Evolutionary conservation across 1,139 yeast genomes (phyloP).

Genomic region (Geotrichum macrosporum): DNA sequence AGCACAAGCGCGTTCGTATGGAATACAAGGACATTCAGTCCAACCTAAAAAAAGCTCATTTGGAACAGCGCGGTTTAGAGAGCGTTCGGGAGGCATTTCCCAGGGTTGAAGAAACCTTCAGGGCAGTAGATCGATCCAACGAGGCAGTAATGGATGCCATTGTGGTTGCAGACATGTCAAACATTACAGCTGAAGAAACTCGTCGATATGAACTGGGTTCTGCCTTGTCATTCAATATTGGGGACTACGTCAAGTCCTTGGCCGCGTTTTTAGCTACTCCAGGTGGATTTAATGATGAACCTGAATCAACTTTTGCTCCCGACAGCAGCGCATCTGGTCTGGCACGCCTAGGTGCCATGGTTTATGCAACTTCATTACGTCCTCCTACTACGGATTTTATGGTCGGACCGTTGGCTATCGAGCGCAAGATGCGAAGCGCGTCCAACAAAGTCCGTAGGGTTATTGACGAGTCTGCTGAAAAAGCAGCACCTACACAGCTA

Average conservation of each 20-base stretch:
- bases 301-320: conserved; percentile 5
- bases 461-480: conserved; percentile 34
- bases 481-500: conserved; percentile 53
- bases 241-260: conserved; percentile 45
- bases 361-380: conserved; percentile 45
- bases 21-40: conserved; percentile 17
- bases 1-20: conserved; percentile 11
- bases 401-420: conserved; percentile 68
- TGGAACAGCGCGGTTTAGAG: conserved; percentile 13
- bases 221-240: conserved; percentile 41
- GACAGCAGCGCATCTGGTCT: conserved; percentile 3
- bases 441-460: conserved; percentile 17
- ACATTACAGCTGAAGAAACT: conserved; percentile 21
- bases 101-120: conserved; percentile 21
- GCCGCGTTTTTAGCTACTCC: conserved; percentile 40
- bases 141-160: conserved; percentile 26
- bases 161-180: conserved; percentile 20
- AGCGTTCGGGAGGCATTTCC: conserved; percentile 15
- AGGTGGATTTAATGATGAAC: conserved; percentile 21
- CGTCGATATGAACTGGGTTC: conserved; percentile 23
- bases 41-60: conserved; percentile 9
- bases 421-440: conserved; percentile 41
- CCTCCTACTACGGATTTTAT: conserved; percentile 57
- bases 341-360: conserved; percentile 51
- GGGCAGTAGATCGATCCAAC: conserved; percentile 21